Evolutionary conservation across 352 stramenopile genomes (phyloP).

Genomic region (Phytophthora gonapodyides): DNA sequence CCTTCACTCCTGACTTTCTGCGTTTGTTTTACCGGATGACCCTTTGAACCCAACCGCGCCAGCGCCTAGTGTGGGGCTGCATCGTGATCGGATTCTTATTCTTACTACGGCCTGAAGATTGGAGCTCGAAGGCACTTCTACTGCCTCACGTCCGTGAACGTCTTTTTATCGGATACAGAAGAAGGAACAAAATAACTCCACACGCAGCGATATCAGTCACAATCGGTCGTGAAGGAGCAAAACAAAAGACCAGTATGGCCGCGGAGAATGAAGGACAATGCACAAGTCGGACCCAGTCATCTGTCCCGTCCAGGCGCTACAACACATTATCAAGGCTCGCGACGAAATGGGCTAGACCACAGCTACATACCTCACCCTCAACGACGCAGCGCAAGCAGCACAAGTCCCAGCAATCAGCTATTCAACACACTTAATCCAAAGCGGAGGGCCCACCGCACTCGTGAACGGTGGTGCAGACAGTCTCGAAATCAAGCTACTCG

Average conservation of each 20-base stretch:
- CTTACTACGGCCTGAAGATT: constrained; percentile 6
- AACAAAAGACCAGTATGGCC: constrained; percentile 23
- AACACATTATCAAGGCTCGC: constrained; percentile 1
- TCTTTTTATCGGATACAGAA: constrained; percentile 15
- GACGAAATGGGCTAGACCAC: not conserved
- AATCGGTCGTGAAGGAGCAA: constrained; percentile 19
- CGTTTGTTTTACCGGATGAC: not conserved
- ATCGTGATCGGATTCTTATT: constrained; percentile 30
- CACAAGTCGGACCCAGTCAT: constrained; percentile 7
- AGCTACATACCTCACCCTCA: too few relatives aligned
- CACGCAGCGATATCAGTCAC: constrained; percentile 9
- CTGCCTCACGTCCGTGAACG: constrained; percentile 9
- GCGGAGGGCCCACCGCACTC: not conserved
- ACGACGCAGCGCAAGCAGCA: too few relatives aligned
- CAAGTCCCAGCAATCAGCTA: not conserved
- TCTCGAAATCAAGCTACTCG: not conserved
- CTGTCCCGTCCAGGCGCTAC: constrained; percentile 14
- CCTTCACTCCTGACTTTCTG: constrained; percentile 21
- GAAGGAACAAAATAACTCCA: not conserved
- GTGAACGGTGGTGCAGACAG: not conserved
- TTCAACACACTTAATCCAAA: not conserved
- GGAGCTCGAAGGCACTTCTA: not conserved
- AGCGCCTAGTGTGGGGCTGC: constrained; percentile 22
- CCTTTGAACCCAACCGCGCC: not conserved
- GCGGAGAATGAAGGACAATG: constrained; percentile 21